Base-by-base conservation (phyloP, 106 monocot genomes). In the Platanthera zijinensis region DNA sequence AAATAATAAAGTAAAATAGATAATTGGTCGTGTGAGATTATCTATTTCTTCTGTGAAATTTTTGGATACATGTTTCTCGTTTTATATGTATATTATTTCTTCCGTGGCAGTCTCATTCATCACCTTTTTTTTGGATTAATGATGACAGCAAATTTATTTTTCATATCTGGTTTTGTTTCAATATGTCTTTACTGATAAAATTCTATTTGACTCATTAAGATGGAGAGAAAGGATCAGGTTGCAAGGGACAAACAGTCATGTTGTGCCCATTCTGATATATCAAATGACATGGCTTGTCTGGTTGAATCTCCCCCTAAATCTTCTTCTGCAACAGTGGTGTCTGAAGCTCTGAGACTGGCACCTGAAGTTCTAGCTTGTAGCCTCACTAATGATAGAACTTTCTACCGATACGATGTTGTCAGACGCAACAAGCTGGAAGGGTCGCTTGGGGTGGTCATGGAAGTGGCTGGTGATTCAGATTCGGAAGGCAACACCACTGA, bases 341-440 rank as follows among this genome's bases (percentile, higher is more conserved):
- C 70, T 14, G 78, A 84, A 39, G 59, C 48, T 84, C 19, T 71
- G 77, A 19, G 8, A 71, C 72, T 18, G 14, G 70, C 28, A 1
- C 56, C 59, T 75, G 75, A 82, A 47, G 54, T 74, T 22, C 68
- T 45, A 80, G 32, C 76, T 51, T 54, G 30, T 69, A 80, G 53
- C 57, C 52, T 74, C 14, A 57, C 77, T 12, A 85, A 46, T 32
- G 85, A 85, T 28, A 61, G 5, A 48, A 80, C 76, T 83, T 69
- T 96, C 11, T 96, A 93, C 75, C 85, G 87, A 83, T 77, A 96
- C 72, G 96, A 96, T 83, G 87, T 96, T 78, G 96, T 96, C 52
- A 80, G 73, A 71, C 81, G 84, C 80, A 82, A 62, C 50, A 87
- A 89, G 73, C 49, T 71, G 77, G 80, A 87, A 69, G 83, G 82